Conservation (phyloP, 441 rosid genomes). For the Dalechampia spathulata region DNA sequence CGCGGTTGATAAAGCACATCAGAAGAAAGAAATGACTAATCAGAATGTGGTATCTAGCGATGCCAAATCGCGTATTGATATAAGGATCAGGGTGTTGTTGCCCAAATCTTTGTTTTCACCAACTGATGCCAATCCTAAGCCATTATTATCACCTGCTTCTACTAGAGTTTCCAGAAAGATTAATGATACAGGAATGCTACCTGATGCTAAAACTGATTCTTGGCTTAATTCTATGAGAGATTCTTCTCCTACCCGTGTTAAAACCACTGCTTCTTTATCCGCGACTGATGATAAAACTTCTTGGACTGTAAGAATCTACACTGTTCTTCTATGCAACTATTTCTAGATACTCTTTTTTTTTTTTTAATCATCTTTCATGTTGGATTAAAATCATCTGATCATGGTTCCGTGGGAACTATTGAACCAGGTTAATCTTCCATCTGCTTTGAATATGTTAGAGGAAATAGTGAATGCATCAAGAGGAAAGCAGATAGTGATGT, state of each 20-base stretch:
- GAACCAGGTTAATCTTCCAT: conserved; percentile 60
- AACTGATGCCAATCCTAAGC: conserved; percentile 22
- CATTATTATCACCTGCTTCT: conserved; percentile 46
- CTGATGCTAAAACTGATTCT: conserved; percentile 41
- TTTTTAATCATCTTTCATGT: neutral
- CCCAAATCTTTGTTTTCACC: conserved; percentile 33
- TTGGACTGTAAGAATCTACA: conserved; percentile 50
- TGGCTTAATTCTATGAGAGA: conserved; percentile 83
- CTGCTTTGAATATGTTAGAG: conserved; percentile 68
- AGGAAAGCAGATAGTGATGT: conserved; percentile 85
- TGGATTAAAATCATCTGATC: too few relatives aligned
- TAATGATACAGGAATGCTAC: conserved; percentile 36
- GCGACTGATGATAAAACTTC: conserved; percentile 31
- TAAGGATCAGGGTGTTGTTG: conserved; percentile 23
- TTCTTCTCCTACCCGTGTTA: conserved; percentile 74
- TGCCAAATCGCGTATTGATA: conserved; percentile 25
- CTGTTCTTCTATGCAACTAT: too few relatives aligned
- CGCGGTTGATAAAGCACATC: too few relatives aligned
- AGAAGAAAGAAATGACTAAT: conserved; percentile 33
- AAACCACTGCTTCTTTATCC: conserved; percentile 30
- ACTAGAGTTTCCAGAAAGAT: conserved; percentile 30
- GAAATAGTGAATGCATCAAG: conserved; percentile 51
- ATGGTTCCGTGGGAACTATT: too few relatives aligned
- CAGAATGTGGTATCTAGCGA: conserved; percentile 51
- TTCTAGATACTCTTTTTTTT: neutral